Conservation (phyloP, 345 rosid species). For the Salix caprea region DNA sequence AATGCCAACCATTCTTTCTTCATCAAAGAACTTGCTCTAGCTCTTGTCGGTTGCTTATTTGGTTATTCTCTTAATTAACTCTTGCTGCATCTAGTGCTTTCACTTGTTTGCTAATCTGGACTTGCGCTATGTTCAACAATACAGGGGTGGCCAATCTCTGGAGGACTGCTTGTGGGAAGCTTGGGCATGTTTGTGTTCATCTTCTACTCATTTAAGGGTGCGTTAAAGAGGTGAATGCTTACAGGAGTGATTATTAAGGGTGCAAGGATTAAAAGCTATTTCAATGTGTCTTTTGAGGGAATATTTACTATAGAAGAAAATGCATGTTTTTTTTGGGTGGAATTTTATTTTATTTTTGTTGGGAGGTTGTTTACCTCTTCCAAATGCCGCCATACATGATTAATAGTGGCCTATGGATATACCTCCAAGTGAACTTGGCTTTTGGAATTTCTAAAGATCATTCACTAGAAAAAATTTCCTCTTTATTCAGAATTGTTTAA, state of each 20-base stretch:
- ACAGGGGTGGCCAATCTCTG: conserved; percentile 60
- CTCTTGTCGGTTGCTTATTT: not conserved
- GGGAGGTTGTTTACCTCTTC: not conserved
- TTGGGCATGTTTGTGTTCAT: conserved; percentile 92
- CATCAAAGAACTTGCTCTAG: not conserved
- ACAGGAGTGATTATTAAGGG: not conserved
- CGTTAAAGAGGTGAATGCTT: not conserved
- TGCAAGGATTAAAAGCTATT: not conserved
- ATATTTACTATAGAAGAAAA: not conserved
- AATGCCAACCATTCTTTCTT: not conserved
- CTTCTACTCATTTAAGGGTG: conserved; percentile 86
- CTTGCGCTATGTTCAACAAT: conserved; percentile 16
- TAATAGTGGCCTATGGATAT: not conserved
- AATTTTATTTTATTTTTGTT: too few species aligned
- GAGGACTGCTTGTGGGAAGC: conserved; percentile 99
- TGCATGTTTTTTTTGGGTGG: not conserved
- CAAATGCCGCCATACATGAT: not conserved
- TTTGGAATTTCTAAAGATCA: not conserved
- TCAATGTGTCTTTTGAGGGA: not conserved
- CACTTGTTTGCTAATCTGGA: conserved; percentile 9
- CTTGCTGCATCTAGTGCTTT: not conserved
- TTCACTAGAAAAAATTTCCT: conserved; percentile 1
- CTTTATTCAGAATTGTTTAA: conserved; percentile 7
- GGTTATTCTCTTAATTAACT: not conserved
- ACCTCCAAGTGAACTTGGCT: too few species aligned